Evolutionary conservation across 2,329 filamentous ascomycete species (phyloP).

Genomic region (Aspergillus felis): DNA sequence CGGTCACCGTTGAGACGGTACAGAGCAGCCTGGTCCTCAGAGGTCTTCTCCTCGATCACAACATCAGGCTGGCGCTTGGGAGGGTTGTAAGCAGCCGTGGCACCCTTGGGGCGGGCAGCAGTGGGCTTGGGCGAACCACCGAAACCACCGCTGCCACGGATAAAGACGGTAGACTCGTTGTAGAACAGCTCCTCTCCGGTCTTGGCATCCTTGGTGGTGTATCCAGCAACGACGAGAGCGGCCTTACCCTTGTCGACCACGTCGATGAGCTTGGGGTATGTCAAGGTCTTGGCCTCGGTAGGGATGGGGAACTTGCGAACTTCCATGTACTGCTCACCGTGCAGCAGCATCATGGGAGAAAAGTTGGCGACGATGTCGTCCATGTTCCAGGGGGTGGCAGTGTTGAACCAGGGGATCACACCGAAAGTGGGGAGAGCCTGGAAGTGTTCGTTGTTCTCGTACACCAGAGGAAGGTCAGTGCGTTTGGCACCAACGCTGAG

Average conservation of each 20-base stretch:
- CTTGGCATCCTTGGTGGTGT: constrained; percentile 77
- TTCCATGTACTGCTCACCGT: constrained; percentile 98
- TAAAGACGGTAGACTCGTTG: constrained; percentile 91
- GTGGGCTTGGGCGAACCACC: constrained; percentile 69
- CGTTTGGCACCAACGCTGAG: constrained; percentile 89
- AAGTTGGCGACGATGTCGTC: constrained; percentile 90
- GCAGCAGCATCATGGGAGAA: constrained; percentile 96
- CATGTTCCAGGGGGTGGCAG: constrained; percentile 73
- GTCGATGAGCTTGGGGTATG: constrained; percentile 77
- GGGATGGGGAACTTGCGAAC: constrained; percentile 88
- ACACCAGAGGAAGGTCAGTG: constrained; percentile 81
- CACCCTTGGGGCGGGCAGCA: constrained; percentile 69
- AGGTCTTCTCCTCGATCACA: constrained; percentile 80
- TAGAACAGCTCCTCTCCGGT: constrained; percentile 92
- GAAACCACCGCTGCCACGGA: constrained; percentile 87
- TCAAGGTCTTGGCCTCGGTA: constrained; percentile 72
- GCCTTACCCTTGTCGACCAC: constrained; percentile 94
- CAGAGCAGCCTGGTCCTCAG: constrained; percentile 84
- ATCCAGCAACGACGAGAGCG: constrained; percentile 74
- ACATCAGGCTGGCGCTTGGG: constrained; percentile 74
- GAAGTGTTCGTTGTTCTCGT: constrained; percentile 88
- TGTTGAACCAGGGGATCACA: constrained; percentile 90
- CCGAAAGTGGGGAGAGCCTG: constrained; percentile 92
- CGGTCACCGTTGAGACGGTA: constrained; percentile 93
- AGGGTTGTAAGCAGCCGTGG: constrained; percentile 73